These are phyloP conservation scores for Eustoma russellianum DNA, from an alignment of 257 asterid genomes.

Conservation along the genomic window DNA sequence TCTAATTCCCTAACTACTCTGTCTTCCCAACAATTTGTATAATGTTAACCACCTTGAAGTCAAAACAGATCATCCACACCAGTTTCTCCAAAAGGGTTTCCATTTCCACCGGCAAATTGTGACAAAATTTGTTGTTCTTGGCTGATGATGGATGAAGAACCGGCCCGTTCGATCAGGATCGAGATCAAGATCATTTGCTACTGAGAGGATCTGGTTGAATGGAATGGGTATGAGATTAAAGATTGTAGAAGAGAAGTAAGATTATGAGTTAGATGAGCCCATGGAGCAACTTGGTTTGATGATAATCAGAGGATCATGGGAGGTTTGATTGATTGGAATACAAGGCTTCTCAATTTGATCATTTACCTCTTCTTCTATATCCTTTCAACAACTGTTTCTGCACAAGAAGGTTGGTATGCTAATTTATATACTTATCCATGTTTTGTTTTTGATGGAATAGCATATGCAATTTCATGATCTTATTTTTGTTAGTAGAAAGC, in stretches of 20 bases:
- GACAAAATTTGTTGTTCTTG: conserved; percentile 5
- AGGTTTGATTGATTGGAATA: conserved; percentile 23
- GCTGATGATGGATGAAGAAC: not conserved
- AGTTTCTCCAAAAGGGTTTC: conserved; percentile 16
- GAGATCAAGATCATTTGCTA: not conserved
- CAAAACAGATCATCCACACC: conserved; percentile 9
- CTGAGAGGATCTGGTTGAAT: not conserved
- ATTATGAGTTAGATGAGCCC: conserved; percentile 22
- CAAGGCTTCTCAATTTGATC: conserved; percentile 19
- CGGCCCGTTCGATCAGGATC: not conserved
- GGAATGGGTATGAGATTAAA: not conserved
- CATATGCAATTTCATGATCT: not conserved
- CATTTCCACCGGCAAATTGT: conserved; percentile 8
- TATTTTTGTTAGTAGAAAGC: not conserved
- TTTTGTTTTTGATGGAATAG: no score
- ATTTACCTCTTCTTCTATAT: conserved; percentile 23
- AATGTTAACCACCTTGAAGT: conserved; percentile 22
- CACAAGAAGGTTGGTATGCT: conserved; percentile 50
- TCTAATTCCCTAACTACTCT: conserved; percentile 13
- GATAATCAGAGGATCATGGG: conserved; percentile 50
- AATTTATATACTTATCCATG: conserved; percentile 4
- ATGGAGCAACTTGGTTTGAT: conserved; percentile 31
- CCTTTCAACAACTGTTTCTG: conserved; percentile 18
- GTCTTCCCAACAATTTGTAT: conserved; percentile 21
- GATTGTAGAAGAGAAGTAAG: conserved; percentile 1